phyloP scores from a whole-genome alignment of 1,284 basidiomycete genomes.

The Moesziomyces globuligerus region DNA sequence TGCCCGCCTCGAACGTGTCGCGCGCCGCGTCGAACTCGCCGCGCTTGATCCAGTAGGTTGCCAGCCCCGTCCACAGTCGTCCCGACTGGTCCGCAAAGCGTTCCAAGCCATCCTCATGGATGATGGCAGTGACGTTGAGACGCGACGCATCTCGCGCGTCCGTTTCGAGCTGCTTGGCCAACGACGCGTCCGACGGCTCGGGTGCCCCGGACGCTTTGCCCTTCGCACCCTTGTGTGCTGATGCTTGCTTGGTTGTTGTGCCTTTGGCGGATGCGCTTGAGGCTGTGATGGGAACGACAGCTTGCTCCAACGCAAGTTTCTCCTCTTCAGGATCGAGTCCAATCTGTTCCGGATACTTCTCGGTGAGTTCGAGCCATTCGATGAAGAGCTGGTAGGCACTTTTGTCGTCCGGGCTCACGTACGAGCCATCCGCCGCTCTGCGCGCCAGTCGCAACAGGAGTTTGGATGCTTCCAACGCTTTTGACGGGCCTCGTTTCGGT shows the following conservation, averaged over 20 bases:
- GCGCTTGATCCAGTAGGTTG: conserved; percentile 98
- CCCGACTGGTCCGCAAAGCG: conserved; percentile 97
- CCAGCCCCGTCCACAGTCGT: conserved; percentile 92
- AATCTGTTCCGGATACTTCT: conserved; percentile 89
- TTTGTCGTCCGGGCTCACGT: conserved; percentile 89
- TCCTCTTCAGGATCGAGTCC: conserved; percentile 82
- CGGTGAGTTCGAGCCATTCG: conserved; percentile 92
- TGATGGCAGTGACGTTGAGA: conserved; percentile 86
- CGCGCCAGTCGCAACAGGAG: conserved; percentile 83
- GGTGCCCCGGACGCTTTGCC: conserved; percentile 36
- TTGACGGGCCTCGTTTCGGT: conserved; percentile 6
- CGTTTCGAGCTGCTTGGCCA: conserved; percentile 73
- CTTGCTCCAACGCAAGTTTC: conserved; percentile 12
- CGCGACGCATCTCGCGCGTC: conserved; percentile 79
- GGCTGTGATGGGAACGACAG: neutral
- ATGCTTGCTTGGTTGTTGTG: neutral
- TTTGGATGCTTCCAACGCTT: conserved; percentile 93
- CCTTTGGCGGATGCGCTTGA: conserved; percentile 2
- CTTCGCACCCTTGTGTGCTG: conserved; percentile 71
- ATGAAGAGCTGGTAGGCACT: conserved; percentile 92
- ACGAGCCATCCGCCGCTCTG: conserved; percentile 83
- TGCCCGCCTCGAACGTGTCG: conserved; percentile 86
- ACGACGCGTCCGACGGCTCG: conserved; percentile 72
- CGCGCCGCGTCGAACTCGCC: conserved; percentile 91
- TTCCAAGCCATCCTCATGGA: conserved; percentile 83